Evolutionary conservation across 305 asterid genomes (phyloP).

Genomic region (Fraxinus velutina): DNA sequence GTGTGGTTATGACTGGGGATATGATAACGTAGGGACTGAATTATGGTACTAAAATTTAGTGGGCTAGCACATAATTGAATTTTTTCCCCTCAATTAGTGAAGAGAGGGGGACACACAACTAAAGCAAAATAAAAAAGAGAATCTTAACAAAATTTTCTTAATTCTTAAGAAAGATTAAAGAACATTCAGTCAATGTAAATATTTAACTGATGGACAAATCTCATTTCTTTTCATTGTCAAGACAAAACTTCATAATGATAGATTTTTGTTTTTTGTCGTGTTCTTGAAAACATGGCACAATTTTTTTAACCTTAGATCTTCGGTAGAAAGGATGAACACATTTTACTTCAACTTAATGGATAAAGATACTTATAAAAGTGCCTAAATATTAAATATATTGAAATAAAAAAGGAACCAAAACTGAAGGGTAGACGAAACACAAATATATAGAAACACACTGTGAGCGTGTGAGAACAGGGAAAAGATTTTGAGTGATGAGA

Average conservation of each 20-base stretch:
- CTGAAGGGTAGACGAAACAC: conserved; percentile 3
- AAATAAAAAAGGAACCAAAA: conserved; percentile 1
- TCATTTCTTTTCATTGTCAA: neutral
- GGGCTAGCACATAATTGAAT: neutral
- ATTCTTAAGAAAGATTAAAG: neutral
- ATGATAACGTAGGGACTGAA: conserved; percentile 13
- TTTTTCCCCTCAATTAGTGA: neutral
- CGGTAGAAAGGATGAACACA: neutral
- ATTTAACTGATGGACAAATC: neutral
- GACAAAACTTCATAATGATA: neutral
- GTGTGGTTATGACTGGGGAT: conserved; percentile 22
- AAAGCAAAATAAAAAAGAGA: neutral
- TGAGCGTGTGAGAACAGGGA: conserved; percentile 45
- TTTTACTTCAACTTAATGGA: neutral
- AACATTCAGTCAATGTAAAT: neutral
- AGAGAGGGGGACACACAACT: neutral
- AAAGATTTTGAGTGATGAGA: conserved; percentile 39
- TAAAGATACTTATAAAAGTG: neutral
- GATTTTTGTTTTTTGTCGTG: neutral
- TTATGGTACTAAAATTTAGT: conserved; percentile 9
- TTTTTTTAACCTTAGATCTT: neutral
- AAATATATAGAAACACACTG: conserved; percentile 8
- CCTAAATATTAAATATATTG: too few relatives aligned
- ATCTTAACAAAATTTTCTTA: neutral
- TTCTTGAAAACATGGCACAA: neutral